Conservation (phyloP, 176 grass and related monocot genomes). For the Musa beccarii region DNA sequence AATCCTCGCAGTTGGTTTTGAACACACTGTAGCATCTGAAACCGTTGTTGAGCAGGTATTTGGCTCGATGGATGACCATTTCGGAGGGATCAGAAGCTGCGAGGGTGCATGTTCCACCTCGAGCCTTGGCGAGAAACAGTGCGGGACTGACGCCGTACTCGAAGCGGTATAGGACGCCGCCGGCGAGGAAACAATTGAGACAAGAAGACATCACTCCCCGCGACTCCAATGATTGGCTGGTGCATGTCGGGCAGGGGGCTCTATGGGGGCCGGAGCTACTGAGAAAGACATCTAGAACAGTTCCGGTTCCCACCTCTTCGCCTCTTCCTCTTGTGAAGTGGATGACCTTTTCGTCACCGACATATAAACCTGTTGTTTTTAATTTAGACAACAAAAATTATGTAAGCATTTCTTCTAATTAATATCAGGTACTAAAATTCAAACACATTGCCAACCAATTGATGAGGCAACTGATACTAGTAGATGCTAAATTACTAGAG, state of each 20-base stretch:
- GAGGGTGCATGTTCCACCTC: slow-evolving; percentile 69
- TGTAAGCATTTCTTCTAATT: too few species aligned
- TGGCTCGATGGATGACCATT: slow-evolving; percentile 39
- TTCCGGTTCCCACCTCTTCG: slow-evolving; percentile 68
- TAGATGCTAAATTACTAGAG: too few species aligned
- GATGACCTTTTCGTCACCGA: slow-evolving; percentile 57
- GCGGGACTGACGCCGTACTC: slow-evolving; percentile 49
- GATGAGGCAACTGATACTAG: too few species aligned
- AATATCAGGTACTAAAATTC: too few species aligned
- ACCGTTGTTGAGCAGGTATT: slow-evolving; percentile 44
- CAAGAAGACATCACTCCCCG: slow-evolving; percentile 47
- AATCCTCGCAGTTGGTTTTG: slow-evolving; percentile 77
- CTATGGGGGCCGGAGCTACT: slow-evolving; percentile 36
- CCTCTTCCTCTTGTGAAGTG: slow-evolving; percentile 70
- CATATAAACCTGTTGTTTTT: slow-evolving; percentile 49
- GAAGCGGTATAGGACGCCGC: slow-evolving; percentile 55
- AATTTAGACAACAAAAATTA: neutral
- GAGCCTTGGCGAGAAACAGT: slow-evolving; percentile 46
- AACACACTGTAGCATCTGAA: slow-evolving; percentile 66
- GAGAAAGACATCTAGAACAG: slow-evolving; percentile 42
- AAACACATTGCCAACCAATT: too few species aligned
- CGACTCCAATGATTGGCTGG: neutral
- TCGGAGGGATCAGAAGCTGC: slow-evolving; percentile 30
- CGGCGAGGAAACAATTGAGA: slow-evolving; percentile 54
- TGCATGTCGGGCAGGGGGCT: slow-evolving; percentile 31